Base-by-base conservation (phyloP, 768 basidiomycete genomes). In the Nidularia pulvinata region DNA sequence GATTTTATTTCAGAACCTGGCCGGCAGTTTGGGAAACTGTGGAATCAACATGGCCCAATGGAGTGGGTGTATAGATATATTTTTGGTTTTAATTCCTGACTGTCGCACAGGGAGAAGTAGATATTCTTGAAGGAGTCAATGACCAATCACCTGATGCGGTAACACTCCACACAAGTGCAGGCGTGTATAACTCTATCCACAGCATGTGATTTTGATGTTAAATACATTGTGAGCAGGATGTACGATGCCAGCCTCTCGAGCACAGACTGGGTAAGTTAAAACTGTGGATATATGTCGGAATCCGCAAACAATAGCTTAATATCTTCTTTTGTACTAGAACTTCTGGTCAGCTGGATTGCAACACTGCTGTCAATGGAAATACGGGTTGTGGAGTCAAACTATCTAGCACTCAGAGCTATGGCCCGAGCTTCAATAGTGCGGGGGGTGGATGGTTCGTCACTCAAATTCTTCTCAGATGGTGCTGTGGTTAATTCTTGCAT, bases 1-100 rank as follows among this genome's bases (percentile, higher is more conserved):
- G 50, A 14, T 48, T 32, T 33, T 49, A 3, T 51, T 33, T 32
- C 37, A 73, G 73, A 30, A 74, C 73, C 11, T 76, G 74, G 75
- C 73, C 85, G 6, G 84, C 85, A 2, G 73, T 80, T n/a, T 85
- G 83, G 84, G 71, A 74, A 57, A 80, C 81, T 37, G 67, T 74
- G 13, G 79, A 71, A 35, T 55, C 62, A 5, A 66, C 69, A 50
- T 88, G 84, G 85, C 84, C 84, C 0, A 59, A 58, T 34, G 71
- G 71, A 1, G 74, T 70, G 54, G 44, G 63, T 25, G 25, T 4
- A 57, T 22, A 4, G 33, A 19, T 55, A 33, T 37, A 11, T n/a
- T 49, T 13, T 22, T 33, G 30, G 32, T 9, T 48, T 33, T 22
- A 7, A 30, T 53, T 39, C 42, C 10, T 37, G 37, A 30, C 50